These are phyloP conservation scores for Aureobasidium musti DNA, from an alignment of 2,329 filamentous ascomycete species.

Conservation along the genomic window DNA sequence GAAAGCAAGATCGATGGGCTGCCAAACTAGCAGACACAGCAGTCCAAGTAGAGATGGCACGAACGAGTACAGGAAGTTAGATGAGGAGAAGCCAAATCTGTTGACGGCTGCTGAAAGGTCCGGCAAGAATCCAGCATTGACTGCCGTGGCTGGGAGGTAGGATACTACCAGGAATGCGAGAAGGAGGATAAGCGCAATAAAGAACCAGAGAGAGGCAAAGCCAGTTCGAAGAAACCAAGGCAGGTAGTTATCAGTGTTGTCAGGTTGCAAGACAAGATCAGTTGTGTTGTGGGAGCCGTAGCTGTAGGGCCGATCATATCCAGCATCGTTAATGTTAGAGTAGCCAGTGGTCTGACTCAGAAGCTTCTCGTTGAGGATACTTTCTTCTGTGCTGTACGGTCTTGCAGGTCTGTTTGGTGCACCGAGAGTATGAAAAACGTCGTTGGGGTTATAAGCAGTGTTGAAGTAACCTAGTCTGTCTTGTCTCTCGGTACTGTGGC, in stretches of 20 bases:
- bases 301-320: constrained; percentile 35
- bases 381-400: constrained; percentile 54
- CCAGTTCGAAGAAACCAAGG: constrained; percentile 73
- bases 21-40: constrained; percentile 66
- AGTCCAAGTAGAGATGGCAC: constrained; percentile 68
- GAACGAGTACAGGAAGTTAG: constrained; percentile 85
- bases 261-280: constrained; percentile 58
- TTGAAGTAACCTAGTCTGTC: constrained; percentile 88
- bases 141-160: constrained; percentile 66
- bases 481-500: constrained; percentile 58
- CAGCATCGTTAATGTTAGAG: constrained; percentile 37
- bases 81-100: constrained; percentile 69
- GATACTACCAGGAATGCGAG: constrained; percentile 74
- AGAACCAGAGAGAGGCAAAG: constrained; percentile 65
- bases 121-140: constrained; percentile 72
- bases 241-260: constrained; percentile 45
- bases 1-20: constrained; percentile 65
- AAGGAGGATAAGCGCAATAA: constrained; percentile 62
- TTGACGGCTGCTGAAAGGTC: constrained; percentile 55
- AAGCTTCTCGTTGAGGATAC: constrained; percentile 52
- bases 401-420: constrained; percentile 57
- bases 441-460: constrained; percentile 62
- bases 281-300: constrained; percentile 47
- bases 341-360: constrained; percentile 33
- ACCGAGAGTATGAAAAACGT: constrained; percentile 80